Evolutionary conservation across 1,284 basidiomycete species (phyloP), one percentile per base, ranked within the genome.

Genomic region (Clitocybe nebularis): DNA sequence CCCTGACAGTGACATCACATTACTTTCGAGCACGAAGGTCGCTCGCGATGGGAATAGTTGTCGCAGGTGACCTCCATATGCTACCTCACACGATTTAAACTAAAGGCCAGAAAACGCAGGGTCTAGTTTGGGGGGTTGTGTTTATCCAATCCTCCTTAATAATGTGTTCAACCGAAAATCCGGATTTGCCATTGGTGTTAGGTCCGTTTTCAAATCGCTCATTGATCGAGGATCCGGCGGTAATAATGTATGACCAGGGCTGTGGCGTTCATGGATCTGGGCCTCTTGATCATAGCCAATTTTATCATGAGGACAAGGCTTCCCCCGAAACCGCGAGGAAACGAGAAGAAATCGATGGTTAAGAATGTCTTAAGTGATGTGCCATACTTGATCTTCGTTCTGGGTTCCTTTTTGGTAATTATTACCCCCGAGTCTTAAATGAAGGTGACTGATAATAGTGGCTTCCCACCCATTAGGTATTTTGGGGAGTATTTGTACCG

Each of bases 131-230:
- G 69, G 69, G 19, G 69, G 69, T 3, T 65, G 71, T 50, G 45
- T 76, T n/a, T 72, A 71, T 48, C 69, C 74, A 2, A 63, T 75
- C 26, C 63, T 75, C 57, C 61, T 76, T 4, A 72, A 74, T 47
- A 71, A 70, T 45, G 52, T 72, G 26, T 66, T 72, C 50, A 48
- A 40, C 35, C 56, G 35, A 51, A 44, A 30, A 38, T 53, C 28
- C 4, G 67, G 66, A 2, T 74, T 72, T 49, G 60, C 54, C 3
- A 67, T 60, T 58, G 67, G 65, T 24, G 64, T 73, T 28, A 57
- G 66, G 69, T 55, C 41, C 41, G 49, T 39, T 40, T 9, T 44
- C 20, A 19, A 13, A 24, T n/a, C 16, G 36, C 21, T 25, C 39
- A 16, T 28, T 20, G 34, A 35, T 13, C 19, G 24, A n/a, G 30